phyloP scores from a whole-genome alignment of 2,329 filamentous ascomycete genomes.

The Bipolaris victoriae region DNA sequence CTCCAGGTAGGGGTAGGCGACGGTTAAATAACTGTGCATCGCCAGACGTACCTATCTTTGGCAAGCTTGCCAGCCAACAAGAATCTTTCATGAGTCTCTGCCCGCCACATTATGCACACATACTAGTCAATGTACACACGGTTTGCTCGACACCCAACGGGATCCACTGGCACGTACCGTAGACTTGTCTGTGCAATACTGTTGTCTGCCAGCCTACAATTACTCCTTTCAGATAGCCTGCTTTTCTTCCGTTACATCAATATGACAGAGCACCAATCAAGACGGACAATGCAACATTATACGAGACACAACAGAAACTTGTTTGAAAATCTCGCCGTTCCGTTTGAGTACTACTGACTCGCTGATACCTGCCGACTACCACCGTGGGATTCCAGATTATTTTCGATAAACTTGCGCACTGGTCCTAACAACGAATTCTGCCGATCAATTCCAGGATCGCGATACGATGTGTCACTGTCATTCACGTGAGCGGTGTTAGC shows the following conservation, averaged over 20 bases:
- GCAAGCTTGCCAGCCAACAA: constrained; percentile 1
- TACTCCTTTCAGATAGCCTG: constrained; percentile 7
- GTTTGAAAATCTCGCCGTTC: constrained; percentile 5
- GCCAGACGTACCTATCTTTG: constrained; percentile 4
- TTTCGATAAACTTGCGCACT: constrained; percentile 1
- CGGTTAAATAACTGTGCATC: constrained; percentile 16
- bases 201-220: constrained; percentile 7
- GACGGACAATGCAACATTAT: neutral
- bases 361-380: neutral
- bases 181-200: constrained; percentile 5
- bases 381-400: constrained; percentile 1
- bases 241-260: constrained; percentile 9
- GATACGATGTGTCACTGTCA: neutral
- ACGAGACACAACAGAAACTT: constrained; percentile 10
- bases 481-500: neutral
- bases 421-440: neutral
- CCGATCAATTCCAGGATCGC: neutral
- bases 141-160: constrained; percentile 7
- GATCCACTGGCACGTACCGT: constrained; percentile 3
- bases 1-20: constrained; percentile 4
- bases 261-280: constrained; percentile 8
- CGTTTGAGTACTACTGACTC: constrained; percentile 13
- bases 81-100: neutral
- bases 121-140: constrained; percentile 7
- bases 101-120: neutral